These are phyloP conservation scores for Zymoseptoria tritici DNA, from an alignment of 2,329 filamentous ascomycete species.

Conservation along the genomic window DNA sequence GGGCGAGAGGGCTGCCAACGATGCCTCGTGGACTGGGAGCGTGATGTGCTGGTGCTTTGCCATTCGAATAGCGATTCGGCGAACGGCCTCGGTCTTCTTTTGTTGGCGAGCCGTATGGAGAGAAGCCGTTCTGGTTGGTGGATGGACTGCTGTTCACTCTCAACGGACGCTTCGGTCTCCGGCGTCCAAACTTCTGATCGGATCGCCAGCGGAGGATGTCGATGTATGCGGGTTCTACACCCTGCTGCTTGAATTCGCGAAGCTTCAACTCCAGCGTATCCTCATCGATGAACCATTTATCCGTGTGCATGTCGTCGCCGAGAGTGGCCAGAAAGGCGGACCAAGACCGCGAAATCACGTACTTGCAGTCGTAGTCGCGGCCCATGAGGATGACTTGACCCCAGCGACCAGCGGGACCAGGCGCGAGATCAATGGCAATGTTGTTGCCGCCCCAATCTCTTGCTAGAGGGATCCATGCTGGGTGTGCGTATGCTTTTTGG, in stretches of 20 bases:
- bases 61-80: constrained; percentile 57
- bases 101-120: constrained; percentile 56
- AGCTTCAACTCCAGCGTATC: constrained; percentile 87
- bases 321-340: constrained; percentile 74
- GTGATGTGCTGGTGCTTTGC: constrained; percentile 47
- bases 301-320: constrained; percentile 82
- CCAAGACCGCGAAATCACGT: constrained; percentile 91
- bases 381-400: constrained; percentile 95
- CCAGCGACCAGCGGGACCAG: constrained; percentile 84
- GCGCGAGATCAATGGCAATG: constrained; percentile 84
- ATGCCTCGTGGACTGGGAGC: constrained; percentile 61
- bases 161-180: constrained; percentile 38
- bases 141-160: constrained; percentile 48
- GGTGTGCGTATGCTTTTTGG: constrained; percentile 87
- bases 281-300: constrained; percentile 88
- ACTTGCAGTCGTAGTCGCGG: constrained; percentile 97
- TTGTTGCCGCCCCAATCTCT: constrained; percentile 99
- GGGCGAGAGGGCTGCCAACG: constrained; percentile 64
- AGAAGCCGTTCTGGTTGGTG: constrained; percentile 39
- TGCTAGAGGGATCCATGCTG: constrained; percentile 90
- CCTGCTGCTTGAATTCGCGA: constrained; percentile 79
- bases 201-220: constrained; percentile 91
- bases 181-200: constrained; percentile 84
- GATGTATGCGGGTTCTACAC: constrained; percentile 87
- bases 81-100: constrained; percentile 61